These are phyloP conservation scores for Sabuloglossum arenarium DNA, from an alignment of 495 filamentous ascomycete species.

Conservation along the genomic window DNA sequence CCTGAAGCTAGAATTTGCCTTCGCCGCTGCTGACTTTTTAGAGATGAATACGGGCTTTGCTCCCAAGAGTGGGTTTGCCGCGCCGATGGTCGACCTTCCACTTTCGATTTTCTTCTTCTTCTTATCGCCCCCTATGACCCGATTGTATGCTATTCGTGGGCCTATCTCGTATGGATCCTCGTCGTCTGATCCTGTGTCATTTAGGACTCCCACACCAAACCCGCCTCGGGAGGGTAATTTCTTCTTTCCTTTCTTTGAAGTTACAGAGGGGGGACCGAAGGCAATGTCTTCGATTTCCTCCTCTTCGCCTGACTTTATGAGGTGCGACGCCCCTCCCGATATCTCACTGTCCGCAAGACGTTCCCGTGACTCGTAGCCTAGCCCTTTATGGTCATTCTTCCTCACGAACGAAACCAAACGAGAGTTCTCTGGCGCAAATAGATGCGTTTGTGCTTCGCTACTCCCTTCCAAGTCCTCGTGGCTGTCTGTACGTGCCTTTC, in stretches of 20 bases:
- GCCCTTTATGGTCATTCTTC: conserved; percentile 63
- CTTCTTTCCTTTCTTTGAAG: conserved; percentile 5
- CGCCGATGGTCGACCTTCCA: conserved; percentile 21
- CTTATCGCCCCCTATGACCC: conserved; percentile 64
- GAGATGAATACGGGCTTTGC: conserved; percentile 60
- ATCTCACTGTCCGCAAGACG: conserved; percentile 19
- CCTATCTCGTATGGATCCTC: conserved; percentile 90
- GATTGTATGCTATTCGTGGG: conserved; percentile 78
- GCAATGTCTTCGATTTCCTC: conserved; percentile 21
- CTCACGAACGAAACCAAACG: conserved; percentile 50
- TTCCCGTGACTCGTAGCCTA: conserved; percentile 57
- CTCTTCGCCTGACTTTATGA: conserved; percentile 18
- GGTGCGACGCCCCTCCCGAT: conserved; percentile 16
- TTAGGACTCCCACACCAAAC: conserved; percentile 77
- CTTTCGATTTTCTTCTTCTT: conserved; percentile 45
- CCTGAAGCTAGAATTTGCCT: conserved; percentile 33
- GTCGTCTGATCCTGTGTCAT: conserved; percentile 93
- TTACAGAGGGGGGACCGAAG: neutral
- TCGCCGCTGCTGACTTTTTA: conserved; percentile 41
- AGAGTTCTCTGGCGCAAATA: conserved; percentile 81
- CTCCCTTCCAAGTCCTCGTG: conserved; percentile 15
- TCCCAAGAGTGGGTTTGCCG: conserved; percentile 42
- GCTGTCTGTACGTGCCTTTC: conserved; percentile 45
- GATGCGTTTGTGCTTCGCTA: conserved; percentile 28
- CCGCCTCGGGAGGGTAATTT: conserved; percentile 24